These are phyloP conservation scores for Plasmodium adleri DNA, from an alignment of 169 alveolate genomes.

Conservation along the genomic window DNA sequence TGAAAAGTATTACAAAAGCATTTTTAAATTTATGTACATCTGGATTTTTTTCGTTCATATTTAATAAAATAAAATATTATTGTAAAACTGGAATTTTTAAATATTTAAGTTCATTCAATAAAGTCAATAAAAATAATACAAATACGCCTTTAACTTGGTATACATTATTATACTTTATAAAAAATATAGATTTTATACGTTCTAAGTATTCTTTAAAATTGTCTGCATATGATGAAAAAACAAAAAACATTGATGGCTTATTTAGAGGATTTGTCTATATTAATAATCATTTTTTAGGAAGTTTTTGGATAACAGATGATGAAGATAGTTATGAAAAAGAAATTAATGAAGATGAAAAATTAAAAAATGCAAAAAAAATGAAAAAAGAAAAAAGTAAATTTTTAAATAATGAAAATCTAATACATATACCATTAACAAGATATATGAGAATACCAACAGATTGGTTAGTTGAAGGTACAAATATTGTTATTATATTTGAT, in stretches of 20 bases:
- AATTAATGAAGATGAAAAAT: conserved; percentile 46
- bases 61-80: conserved; percentile 73
- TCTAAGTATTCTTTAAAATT: conserved; percentile 65
- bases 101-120: conserved; percentile 49
- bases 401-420: conserved; percentile 65
- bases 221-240: conserved; percentile 27
- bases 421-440: conserved; percentile 68
- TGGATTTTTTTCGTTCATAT: conserved; percentile 50
- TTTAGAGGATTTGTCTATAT: conserved; percentile 73
- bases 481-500: conserved; percentile 55
- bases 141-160: conserved; percentile 71
- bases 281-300: conserved; percentile 73
- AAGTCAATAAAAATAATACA: conserved; percentile 36
- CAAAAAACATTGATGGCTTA: conserved; percentile 45
- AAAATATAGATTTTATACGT: conserved; percentile 57
- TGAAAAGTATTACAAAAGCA: conserved; percentile 53
- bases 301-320: conserved; percentile 76
- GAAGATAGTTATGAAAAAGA: conserved; percentile 68
- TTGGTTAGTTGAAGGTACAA: conserved; percentile 70
- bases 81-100: conserved; percentile 73
- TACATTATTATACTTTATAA: conserved; percentile 52
- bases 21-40: conserved; percentile 62
- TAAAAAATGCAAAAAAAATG: conserved; percentile 43
- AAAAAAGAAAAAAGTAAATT: conserved; percentile 56
- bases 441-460: conserved; percentile 78